phyloP scores from a whole-genome alignment of 306 rosid genomes.

The Herpetospermum pedunculosum region DNA sequence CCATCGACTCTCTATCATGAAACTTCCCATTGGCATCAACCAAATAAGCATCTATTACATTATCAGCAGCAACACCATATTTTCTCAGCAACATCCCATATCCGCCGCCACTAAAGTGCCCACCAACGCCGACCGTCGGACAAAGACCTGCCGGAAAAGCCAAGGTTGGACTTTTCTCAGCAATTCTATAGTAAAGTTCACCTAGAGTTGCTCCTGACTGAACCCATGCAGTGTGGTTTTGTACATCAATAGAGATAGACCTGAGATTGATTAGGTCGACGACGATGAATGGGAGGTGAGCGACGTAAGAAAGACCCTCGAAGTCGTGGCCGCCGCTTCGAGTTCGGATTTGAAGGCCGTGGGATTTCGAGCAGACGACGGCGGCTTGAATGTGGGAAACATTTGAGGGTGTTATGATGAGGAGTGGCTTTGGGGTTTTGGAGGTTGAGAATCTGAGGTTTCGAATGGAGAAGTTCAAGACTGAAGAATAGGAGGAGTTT shows the following conservation, averaged over 20 bases:
- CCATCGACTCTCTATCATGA: no score
- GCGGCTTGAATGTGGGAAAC: background rate
- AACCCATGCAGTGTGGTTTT: slow-evolving; percentile 25
- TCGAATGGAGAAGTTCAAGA: background rate
- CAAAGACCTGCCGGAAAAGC: slow-evolving; percentile 68
- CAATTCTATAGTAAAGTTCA: slow-evolving; percentile 9
- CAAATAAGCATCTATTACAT: no score
- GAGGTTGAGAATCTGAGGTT: background rate
- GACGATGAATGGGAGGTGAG: slow-evolving; percentile 16
- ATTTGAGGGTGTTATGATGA: background rate
- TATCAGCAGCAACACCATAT: no score
- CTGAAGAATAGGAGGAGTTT: background rate
- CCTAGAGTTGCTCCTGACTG: slow-evolving; percentile 56
- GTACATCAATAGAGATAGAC: slow-evolving; percentile 21
- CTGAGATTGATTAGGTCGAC: slow-evolving; percentile 31
- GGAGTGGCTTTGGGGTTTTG: background rate
- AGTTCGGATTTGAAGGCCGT: background rate
- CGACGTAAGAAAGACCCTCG: slow-evolving; percentile 10
- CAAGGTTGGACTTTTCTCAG: background rate
- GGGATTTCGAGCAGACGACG: background rate
- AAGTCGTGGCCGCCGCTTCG: slow-evolving; percentile 8
- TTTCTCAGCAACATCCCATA: slow-evolving; percentile 57
- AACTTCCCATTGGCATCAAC: no score
- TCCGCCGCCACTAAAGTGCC: slow-evolving; percentile 69
- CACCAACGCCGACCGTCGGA: slow-evolving; percentile 46